A percentile compares a stretch with the other conserved stretches of the same genome.
Conservation (phyloP, 73 alveolate species). For the Breviolum minutum region DNA sequence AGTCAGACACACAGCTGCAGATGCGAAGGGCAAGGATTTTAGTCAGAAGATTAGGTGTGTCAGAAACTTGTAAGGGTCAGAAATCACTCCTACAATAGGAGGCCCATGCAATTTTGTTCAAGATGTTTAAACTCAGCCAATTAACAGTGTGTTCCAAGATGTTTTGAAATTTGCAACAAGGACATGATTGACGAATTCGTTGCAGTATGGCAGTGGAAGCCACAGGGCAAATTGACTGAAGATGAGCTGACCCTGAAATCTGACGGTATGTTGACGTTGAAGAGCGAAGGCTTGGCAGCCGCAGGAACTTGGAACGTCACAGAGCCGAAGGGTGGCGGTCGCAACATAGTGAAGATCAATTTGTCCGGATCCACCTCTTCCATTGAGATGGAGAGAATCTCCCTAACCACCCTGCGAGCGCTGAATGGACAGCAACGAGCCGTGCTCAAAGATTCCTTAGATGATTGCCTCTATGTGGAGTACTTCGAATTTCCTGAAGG, state of each 20-base stretch:
- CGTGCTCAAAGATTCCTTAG: conserved; percentile 76
- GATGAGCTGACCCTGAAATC: conserved; percentile 91
- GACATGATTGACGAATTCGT: conserved; percentile 92
- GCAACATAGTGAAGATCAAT: conserved; percentile 63
- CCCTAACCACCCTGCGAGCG: conserved; percentile 91
- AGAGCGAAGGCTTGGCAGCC: conserved; percentile 87
- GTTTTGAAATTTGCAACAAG: not conserved
- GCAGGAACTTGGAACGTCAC: conserved; percentile 93
- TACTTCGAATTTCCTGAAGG: conserved; percentile 93
- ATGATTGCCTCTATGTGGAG: conserved; percentile 92
- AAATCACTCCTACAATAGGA: too few relatives aligned
- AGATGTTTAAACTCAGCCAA: too few relatives aligned
- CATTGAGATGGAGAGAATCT: conserved; percentile 92
- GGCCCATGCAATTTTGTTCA: too few relatives aligned
- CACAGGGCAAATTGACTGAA: conserved; percentile 84
- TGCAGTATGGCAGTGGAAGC: conserved; percentile 95
- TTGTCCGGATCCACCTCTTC: conserved; percentile 63
- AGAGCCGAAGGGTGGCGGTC: conserved; percentile 95
- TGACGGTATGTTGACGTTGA: conserved; percentile 69
- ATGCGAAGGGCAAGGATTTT: too few relatives aligned
- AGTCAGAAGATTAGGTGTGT: too few relatives aligned
- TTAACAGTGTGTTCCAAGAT: too few relatives aligned
- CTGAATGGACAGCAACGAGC: conserved; percentile 79
- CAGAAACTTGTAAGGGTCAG: too few relatives aligned
- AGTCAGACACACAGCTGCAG: conserved; percentile 41